Evolutionary conservation across 345 rosid species (phyloP).

Genomic region (Anacardium occidentale): DNA sequence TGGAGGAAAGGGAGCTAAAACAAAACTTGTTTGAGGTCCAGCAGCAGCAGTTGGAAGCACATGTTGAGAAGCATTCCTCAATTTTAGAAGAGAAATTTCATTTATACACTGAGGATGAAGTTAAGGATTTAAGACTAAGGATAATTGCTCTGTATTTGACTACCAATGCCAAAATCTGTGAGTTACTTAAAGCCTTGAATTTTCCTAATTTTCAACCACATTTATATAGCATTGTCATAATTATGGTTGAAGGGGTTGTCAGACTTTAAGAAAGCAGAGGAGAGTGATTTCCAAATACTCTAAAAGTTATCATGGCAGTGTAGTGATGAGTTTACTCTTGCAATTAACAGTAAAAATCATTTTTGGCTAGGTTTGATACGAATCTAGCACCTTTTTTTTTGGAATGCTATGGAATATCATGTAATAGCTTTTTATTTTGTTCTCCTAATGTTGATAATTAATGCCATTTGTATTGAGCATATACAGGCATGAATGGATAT

Average conservation of each 20-base stretch:
- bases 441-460: background rate
- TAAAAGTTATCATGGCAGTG: no score
- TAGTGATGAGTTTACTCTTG: background rate
- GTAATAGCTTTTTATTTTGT: background rate
- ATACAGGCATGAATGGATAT: constrained; percentile 43
- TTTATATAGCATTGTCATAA: background rate
- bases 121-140: constrained; percentile 28
- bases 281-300: constrained; percentile 2
- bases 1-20: constrained; percentile 40
- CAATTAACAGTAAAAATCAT: background rate
- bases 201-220: background rate
- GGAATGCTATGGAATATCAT: background rate
- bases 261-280: background rate
- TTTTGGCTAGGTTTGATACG: background rate
- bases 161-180: constrained; percentile 40
- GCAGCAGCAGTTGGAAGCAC: constrained; percentile 44
- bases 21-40: constrained; percentile 40
- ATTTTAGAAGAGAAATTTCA: constrained; percentile 39
- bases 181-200: constrained; percentile 19
- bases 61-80: constrained; percentile 42
- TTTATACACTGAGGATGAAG: constrained; percentile 15
- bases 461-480: background rate
- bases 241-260: constrained; percentile 4
- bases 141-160: constrained; percentile 27
- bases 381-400: background rate